These are phyloP conservation scores for Senna tora DNA, from an alignment of 306 rosid species.

Conservation along the genomic window DNA sequence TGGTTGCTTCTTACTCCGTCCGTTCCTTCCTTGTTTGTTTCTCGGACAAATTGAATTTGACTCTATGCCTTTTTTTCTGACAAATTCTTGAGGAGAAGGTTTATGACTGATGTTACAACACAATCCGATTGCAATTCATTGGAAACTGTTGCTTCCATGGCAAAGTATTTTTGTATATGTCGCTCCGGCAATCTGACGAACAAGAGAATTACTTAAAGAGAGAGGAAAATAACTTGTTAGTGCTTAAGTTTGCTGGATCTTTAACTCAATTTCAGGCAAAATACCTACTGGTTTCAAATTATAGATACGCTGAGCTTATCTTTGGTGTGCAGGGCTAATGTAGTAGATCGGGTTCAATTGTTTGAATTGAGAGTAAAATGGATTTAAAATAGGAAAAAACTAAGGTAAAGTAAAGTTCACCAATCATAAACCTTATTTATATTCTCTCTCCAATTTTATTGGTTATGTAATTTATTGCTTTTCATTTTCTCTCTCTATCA, in stretches of 20 bases:
- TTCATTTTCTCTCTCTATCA: no score
- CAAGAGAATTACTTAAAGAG: not conserved
- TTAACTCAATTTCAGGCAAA: not conserved
- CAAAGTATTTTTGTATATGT: not conserved
- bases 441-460: no score
- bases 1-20: not conserved
- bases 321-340: not conserved
- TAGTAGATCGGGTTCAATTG: slow-evolving; percentile 29
- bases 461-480: no score
- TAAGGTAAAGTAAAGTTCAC: no score
- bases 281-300: slow-evolving; percentile 6
- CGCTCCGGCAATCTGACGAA: not conserved
- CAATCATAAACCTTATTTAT: no score
- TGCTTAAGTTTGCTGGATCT: slow-evolving; percentile 13
- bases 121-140: not conserved
- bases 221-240: not conserved
- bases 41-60: not conserved
- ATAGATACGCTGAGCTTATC: not conserved
- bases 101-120: not conserved
- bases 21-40: not conserved
- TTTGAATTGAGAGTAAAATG: slow-evolving; percentile 10
- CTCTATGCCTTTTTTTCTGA: not conserved
- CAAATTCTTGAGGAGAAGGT: not conserved
- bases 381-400: no score
- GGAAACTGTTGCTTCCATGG: not conserved